A percentile compares a stretch with the other conserved stretches of the same genome.
Evolutionary conservation across 106 monocot species (phyloP).

Genomic region (Allium fistulosum): DNA sequence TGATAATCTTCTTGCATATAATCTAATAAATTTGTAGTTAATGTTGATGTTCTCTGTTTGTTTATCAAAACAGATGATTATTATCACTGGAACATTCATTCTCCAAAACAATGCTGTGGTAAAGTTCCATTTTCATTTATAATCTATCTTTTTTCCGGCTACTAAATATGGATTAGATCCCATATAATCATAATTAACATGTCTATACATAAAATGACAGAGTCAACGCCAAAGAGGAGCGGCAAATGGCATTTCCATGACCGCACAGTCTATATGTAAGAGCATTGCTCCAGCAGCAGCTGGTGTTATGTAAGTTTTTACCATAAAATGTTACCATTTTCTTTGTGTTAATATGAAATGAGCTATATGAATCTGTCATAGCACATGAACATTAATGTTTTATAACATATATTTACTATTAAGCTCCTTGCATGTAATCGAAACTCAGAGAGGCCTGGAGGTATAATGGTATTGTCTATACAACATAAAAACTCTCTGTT

Average conservation of each 20-base stretch:
- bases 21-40: no score
- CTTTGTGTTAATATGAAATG: no score
- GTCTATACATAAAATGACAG: constrained; percentile 2
- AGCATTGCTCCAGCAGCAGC: constrained; percentile 35
- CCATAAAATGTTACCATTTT: background rate
- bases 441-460: no score
- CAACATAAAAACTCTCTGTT: no score
- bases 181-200: background rate
- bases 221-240: constrained; percentile 45
- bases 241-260: constrained; percentile 47
- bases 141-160: no score
- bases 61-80: constrained; percentile 10
- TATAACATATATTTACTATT: no score
- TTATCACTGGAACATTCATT: constrained; percentile 48
- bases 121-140: constrained; percentile 1
- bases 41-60: no score
- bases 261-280: constrained; percentile 33
- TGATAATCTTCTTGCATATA: no score
- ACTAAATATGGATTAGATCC: background rate
- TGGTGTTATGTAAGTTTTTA: constrained; percentile 33
- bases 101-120: constrained; percentile 85
- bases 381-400: no score
- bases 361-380: no score
- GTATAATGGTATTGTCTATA: no score
- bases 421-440: no score